Evolutionary conservation across 805 yeast genomes (phyloP).

Genomic region (Kodamaea restingae): DNA sequence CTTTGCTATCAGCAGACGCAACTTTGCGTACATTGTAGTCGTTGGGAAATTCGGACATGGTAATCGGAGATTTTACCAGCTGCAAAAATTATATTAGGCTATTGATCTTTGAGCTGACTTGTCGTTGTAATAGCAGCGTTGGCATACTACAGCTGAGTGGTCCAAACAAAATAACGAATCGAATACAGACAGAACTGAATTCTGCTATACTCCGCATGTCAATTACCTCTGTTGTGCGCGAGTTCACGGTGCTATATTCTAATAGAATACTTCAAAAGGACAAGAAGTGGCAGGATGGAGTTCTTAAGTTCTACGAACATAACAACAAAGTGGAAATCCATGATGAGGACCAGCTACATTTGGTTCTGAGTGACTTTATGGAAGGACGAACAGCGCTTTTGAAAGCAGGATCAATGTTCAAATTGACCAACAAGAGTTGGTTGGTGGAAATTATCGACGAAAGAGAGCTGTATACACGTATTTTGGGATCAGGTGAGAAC

Average conservation of each 20-base stretch:
- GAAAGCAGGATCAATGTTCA: conserved; percentile 19
- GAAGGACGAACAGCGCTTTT: conserved; percentile 16
- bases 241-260: conserved; percentile 46
- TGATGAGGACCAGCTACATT: conserved; percentile 28
- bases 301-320: conserved; percentile 41
- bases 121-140: no score
- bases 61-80: no score
- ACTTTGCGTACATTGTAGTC: conserved; percentile 41
- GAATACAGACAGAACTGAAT: no score
- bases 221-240: conserved; percentile 38
- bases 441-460: conserved; percentile 15
- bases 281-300: conserved; percentile 53
- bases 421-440: conserved; percentile 23
- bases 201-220: not conserved
- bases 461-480: conserved; percentile 3
- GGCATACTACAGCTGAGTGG: no score
- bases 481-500: conserved; percentile 1
- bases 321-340: conserved; percentile 46
- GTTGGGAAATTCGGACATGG: conserved; percentile 25
- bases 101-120: no score
- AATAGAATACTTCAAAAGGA: conserved; percentile 42
- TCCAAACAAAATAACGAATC: no score
- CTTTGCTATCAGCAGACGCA: conserved; percentile 35
- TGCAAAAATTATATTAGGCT: no score
- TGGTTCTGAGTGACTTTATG: conserved; percentile 33